Evolutionary conservation across 352 stramenopile genomes (phyloP), one percentile per base, ranked within the genome.

Genomic region (Phytophthora aleatoria): DNA sequence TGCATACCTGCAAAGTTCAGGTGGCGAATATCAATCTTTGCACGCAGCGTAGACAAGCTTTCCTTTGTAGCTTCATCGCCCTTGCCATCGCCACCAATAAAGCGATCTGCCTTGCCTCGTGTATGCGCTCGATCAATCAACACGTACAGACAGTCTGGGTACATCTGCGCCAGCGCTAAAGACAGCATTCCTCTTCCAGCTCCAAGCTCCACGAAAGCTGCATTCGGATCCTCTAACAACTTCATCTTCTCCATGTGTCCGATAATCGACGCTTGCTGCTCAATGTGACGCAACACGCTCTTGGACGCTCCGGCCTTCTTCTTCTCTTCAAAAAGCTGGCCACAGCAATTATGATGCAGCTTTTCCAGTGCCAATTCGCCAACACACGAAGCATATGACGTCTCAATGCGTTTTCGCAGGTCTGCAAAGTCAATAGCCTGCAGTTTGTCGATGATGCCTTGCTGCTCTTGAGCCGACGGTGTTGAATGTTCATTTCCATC

Each of bases 11-110:
- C 71, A 27, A 94, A 79, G 58, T 95, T 89, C 24, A 95, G 57
- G 50, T 95, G 87, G 20, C 87, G 87, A 71, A 95, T 93, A 51
- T 94, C 87, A 44, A 95, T 94, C 60, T 94, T 94, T 5, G 82
- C 85, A 3, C 87, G 82, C 31, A 90, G 16, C 2, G 83, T 79
- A 26, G 59, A 73, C 5, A 62, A 50, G 3, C 28, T 64, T 50
- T 69, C 71, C n/a, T 76, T 71, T 4, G 60, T 47, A 31, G 50
- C 39, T 36, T 71, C 59, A 6, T 50, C 42, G 1, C 42, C 35
- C 4, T 69, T 78, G 8, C 15, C 49, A 3, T 79, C 73, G 16
- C 67, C 63, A 9, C 76, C 76, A 42, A 94, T 92, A 57, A 83
- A 87, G 3, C 77, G 81, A 56, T 94, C 85, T 3, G 85, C 87